Base-by-base conservation (phyloP, 2,329 filamentous ascomycete genomes). In the Xylariaceae sp. region DNA sequence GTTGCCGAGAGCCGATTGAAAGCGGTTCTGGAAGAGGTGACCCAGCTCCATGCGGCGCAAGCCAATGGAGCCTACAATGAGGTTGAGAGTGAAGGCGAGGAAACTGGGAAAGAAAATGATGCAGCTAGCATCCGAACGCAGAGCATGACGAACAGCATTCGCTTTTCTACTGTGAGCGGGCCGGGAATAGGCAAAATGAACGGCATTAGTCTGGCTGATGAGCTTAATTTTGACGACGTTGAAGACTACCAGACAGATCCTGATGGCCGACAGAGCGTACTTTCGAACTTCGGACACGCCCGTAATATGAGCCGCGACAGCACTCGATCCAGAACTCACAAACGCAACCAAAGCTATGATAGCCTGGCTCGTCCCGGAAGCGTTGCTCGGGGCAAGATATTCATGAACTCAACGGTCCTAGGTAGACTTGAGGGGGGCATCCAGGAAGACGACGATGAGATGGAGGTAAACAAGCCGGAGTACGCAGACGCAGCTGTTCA, bases 1-100 rank as follows among this genome's bases (percentile, higher is more conserved):
- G 78, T 96, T n/a, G 86, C 90, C 2, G 93, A 98, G 68, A 87
- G 79, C 22, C 83, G 92, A 29, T 67, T 98, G 44, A 93, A 92
- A 63, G 76, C 80, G 10, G 79, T 98, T 10, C 74, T 98, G 36
- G 88, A 92, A 29, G 93, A 97, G 66, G 80, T 98, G 40, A 82
- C 83, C n/a, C 76, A 79, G 3, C 81, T 82, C 45, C 82, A 90
- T 57, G 75, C 75, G 35, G 72, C 72, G 3, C 76, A 79, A 38
- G 52, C 69, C 41, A 71, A 70, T 52, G 65, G 48, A 44, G 63
- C 50, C 20, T 57, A 63, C 20, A 54, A 61, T 38, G 67, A 65
- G 14, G 55, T 68, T 3, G 80, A 84, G 8, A 80, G 71, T 46
- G 82, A 88, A 23, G 71, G 67, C 1, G 82, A 87, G 34, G 80